Percentiles rank a stretch among this genome's conserved stretches.
phyloP scores from a whole-genome alignment of 2,329 filamentous ascomycete species.

The Penicillium sp. region DNA sequence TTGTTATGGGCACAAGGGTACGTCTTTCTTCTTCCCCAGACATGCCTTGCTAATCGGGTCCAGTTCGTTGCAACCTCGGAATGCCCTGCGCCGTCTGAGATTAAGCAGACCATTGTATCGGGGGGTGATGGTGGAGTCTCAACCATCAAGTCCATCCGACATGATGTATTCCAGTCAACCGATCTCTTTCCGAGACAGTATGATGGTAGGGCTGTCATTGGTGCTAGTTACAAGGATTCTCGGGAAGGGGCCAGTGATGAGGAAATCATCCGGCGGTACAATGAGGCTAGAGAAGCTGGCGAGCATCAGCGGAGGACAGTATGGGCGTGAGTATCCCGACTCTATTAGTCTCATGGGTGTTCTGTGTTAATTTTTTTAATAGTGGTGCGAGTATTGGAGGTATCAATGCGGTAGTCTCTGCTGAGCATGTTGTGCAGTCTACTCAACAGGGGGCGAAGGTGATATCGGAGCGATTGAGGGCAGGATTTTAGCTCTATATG shows the following conservation, averaged over 20 bases:
- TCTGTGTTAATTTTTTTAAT: background rate
- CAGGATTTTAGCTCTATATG: background rate
- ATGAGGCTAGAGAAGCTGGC: constrained; percentile 14
- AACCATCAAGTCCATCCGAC: constrained; percentile 45
- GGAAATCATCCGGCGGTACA: constrained; percentile 18
- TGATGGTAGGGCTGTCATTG: constrained; percentile 19
- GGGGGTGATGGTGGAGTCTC: constrained; percentile 46
- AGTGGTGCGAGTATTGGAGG: constrained; percentile 19
- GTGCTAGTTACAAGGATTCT: constrained; percentile 15
- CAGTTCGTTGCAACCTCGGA: constrained; percentile 48
- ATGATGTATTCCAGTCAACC: constrained; percentile 23
- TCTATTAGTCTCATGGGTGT: background rate
- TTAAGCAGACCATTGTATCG: constrained; percentile 44
- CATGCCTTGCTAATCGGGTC: constrained; percentile 22
- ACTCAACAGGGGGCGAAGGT: constrained; percentile 10
- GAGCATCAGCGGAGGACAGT: constrained; percentile 19
- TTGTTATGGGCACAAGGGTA: constrained; percentile 23
- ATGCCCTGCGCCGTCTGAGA: constrained; percentile 42
- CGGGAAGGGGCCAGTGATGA: constrained; percentile 13
- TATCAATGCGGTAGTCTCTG: constrained; percentile 15
- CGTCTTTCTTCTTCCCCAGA: background rate
- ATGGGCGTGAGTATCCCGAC: constrained; percentile 17
- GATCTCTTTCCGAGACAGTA: constrained; percentile 20
- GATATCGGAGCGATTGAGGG: constrained; percentile 4
- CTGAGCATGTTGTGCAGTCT: constrained; percentile 10